A percentile compares a stretch with the other conserved stretches of the same genome.
These are phyloP conservation scores for Candida oleophila DNA, from an alignment of 805 yeast species.

Conservation along the genomic window DNA sequence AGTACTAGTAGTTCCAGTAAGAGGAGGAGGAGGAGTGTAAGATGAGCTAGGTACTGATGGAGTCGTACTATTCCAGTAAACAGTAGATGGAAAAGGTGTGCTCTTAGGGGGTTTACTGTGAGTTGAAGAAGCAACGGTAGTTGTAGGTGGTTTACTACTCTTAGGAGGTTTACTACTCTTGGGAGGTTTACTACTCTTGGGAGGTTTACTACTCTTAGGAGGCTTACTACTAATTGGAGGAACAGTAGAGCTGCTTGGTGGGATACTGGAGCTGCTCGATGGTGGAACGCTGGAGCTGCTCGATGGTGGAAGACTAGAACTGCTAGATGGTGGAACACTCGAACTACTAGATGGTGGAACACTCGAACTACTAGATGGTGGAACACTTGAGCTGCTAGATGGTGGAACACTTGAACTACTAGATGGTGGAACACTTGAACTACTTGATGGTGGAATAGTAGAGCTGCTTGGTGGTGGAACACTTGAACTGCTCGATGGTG, in stretches of 20 bases:
- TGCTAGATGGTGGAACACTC: neutral
- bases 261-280: neutral
- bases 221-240: too few species aligned
- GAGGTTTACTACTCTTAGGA: too few species aligned
- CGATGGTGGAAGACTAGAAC: neutral
- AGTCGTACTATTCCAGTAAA: neutral
- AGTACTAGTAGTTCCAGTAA: too few species aligned
- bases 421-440: neutral
- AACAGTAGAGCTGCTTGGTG: neutral
- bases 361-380: neutral
- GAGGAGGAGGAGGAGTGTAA: neutral
- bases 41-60: neutral
- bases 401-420: neutral
- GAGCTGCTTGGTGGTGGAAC: neutral
- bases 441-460: neutral
- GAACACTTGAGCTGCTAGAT: neutral
- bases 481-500: too few species aligned
- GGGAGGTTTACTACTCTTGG: too few species aligned
- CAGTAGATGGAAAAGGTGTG: too few species aligned
- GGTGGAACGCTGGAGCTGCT: neutral
- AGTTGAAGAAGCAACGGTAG: too few species aligned
- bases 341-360: conserved; percentile 3
- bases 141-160: too few species aligned
- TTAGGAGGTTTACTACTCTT: too few species aligned
- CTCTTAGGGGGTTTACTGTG: too few species aligned